Evolutionary conservation across 148 eudicot species (phyloP).

Genomic region (Chenopodium formosanum): DNA sequence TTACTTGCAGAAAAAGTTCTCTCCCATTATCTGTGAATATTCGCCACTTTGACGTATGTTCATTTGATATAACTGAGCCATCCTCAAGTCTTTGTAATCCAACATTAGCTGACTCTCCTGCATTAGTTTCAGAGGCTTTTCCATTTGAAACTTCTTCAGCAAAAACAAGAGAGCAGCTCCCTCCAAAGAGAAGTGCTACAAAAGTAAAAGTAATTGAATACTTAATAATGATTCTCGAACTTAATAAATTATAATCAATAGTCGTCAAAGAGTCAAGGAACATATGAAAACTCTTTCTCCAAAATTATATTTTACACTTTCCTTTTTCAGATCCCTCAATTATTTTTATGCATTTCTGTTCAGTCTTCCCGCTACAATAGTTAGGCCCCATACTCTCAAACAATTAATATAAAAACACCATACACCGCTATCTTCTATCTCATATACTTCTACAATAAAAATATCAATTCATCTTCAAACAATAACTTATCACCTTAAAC

Average conservation of each 20-base stretch:
- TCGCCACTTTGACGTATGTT: constrained; percentile 95
- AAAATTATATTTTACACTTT: too few relatives aligned
- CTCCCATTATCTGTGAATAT: constrained; percentile 81
- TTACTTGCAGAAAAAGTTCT: constrained; percentile 66
- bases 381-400: too few relatives aligned
- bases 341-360: too few relatives aligned
- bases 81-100: constrained; percentile 73
- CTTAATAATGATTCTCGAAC: not conserved
- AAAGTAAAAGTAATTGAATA: not conserved
- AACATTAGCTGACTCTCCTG: constrained; percentile 25
- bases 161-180: constrained; percentile 46
- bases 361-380: too few relatives aligned
- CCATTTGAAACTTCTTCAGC: constrained; percentile 61
- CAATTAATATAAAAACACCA: too few relatives aligned
- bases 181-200: constrained; percentile 51
- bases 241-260: not conserved
- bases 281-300: not conserved
- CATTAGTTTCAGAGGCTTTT: constrained; percentile 36
- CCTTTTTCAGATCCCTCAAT: too few relatives aligned
- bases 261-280: not conserved
- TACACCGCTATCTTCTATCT: too few relatives aligned
- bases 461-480: too few relatives aligned
- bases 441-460: too few relatives aligned
- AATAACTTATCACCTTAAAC: too few relatives aligned
- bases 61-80: constrained; percentile 78